phyloP scores from a whole-genome alignment of 345 rosid genomes.

The Punica granatum region DNA sequence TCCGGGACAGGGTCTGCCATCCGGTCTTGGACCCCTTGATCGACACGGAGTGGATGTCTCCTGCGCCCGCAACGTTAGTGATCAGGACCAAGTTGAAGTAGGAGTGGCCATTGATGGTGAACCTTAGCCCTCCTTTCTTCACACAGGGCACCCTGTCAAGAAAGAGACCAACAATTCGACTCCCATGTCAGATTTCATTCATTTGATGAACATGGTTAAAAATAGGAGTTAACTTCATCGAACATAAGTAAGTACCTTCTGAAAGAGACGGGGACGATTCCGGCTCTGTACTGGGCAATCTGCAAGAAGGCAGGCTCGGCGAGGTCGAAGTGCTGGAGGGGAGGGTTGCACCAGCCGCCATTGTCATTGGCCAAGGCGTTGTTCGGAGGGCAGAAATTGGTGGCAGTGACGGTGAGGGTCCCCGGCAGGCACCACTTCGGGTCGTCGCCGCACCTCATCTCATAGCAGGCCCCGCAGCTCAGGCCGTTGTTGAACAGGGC shows the following conservation, averaged over 20 bases:
- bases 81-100: constrained; percentile 87
- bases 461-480: constrained; percentile 72
- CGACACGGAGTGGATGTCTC: constrained; percentile 68
- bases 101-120: constrained; percentile 83
- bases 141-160: constrained; percentile 61
- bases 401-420: constrained; percentile 62
- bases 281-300: constrained; percentile 88
- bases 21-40: constrained; percentile 85
- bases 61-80: constrained; percentile 84
- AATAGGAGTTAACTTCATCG: not conserved
- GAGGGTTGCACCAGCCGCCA: constrained; percentile 99
- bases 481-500: constrained; percentile 76
- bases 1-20: constrained; percentile 93
- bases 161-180: not conserved
- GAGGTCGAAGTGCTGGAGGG: constrained; percentile 88
- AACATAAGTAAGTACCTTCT: too few relatives aligned
- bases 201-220: not conserved
- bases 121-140: constrained; percentile 90
- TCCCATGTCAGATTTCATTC: not conserved
- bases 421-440: constrained; percentile 68
- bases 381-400: constrained; percentile 93
- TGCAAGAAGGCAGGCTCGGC: constrained; percentile 95
- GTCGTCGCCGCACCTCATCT: constrained; percentile 57
- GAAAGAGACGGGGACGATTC: constrained; percentile 87
- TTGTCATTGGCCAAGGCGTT: constrained; percentile 55